Base-by-base conservation (phyloP, 2,329 filamentous ascomycete genomes). In the Pseudocercospora eumusae region DNA sequence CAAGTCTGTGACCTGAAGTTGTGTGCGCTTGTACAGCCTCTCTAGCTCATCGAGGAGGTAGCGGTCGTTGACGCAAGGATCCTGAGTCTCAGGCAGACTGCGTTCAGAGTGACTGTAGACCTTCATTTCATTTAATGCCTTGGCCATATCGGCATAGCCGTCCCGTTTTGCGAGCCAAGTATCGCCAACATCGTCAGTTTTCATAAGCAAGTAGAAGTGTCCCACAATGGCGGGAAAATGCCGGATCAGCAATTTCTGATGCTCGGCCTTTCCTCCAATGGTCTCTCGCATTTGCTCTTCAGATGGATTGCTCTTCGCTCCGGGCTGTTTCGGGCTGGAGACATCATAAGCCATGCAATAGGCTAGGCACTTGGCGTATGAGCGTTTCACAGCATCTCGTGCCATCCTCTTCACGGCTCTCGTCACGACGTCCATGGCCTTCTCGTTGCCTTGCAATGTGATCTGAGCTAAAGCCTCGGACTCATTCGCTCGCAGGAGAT, bases 341-440 rank as follows among this genome's bases (percentile, higher is more conserved):
- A 91, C 86, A 71, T 93, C 90, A 73, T 89, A 87, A 3, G 91
- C 88, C 68, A 96, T 88, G 60, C 89, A 88, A 74, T 98, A 99
- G 4, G 92, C 92, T 67, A 92, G 83, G 2, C 87, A 84, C 72
- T 89, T 95, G 33, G 88, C 83, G 70, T 98, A 97, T 18, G 88
- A 89, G 25, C 79, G 76, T 28, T 82, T 79, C 13, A 96, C 75
- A 25, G 96, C 78, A 15, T 86, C 80, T 10, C 77, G 75, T 81
- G 55, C 45, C 0, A 83, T 76, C 9, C 80, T 75, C 0, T 80
- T 80, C 20, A 96, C 78, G 4, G 82, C 76, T 31, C 76, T 75
- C 21, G 88, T 85, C 31, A 97, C 76, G 18, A 84, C 81, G 44
- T 82, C 75, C 6, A 88, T 80, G 55, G 87, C 85, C 2, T 84